Conservation (phyloP, 352 stramenopile genomes). For the Globisporangium nagaii region DNA sequence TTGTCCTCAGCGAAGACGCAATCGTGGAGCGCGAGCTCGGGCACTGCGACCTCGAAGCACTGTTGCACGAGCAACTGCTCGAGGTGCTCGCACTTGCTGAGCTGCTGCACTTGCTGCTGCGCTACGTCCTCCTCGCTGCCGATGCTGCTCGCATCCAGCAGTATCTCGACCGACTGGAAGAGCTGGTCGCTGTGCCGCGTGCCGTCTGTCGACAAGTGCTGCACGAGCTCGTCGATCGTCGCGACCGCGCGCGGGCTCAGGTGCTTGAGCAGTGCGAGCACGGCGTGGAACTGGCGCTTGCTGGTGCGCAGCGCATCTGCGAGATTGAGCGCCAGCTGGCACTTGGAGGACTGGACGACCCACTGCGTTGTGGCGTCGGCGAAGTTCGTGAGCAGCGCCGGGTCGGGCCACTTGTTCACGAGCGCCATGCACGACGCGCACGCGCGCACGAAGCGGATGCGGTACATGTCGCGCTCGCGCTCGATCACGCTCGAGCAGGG, state of each 20-base stretch:
- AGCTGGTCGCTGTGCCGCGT: not conserved
- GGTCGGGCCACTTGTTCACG: slow-evolving; percentile 47
- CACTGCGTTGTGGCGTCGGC: slow-evolving; percentile 18
- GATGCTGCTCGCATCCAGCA: too few species aligned
- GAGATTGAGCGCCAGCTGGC: slow-evolving; percentile 37
- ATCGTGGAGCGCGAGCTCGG: slow-evolving; percentile 26
- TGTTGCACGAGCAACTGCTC: slow-evolving; percentile 51
- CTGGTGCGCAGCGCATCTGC: slow-evolving; percentile 30
- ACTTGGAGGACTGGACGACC: slow-evolving; percentile 28
- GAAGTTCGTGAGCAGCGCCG: slow-evolving; percentile 25
- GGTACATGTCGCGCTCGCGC: slow-evolving; percentile 35
- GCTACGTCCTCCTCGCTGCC: slow-evolving; percentile 7
- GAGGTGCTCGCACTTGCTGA: slow-evolving; percentile 8
- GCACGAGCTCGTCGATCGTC: slow-evolving; percentile 28
- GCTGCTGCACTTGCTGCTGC: not conserved
- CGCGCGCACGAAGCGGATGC: slow-evolving; percentile 43
- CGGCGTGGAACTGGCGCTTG: slow-evolving; percentile 23
- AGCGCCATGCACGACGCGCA: slow-evolving; percentile 37
- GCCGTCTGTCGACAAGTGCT: slow-evolving; percentile 25
- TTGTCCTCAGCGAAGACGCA: slow-evolving; percentile 44
- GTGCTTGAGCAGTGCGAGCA: slow-evolving; percentile 29
- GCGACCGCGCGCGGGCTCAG: slow-evolving; percentile 16
- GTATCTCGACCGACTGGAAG: slow-evolving; percentile 3
- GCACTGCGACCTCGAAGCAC: slow-evolving; percentile 48
- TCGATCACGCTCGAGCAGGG: slow-evolving; percentile 52